phyloP scores from a whole-genome alignment of 1,284 basidiomycete genomes.

The Agroathelia rolfsii region DNA sequence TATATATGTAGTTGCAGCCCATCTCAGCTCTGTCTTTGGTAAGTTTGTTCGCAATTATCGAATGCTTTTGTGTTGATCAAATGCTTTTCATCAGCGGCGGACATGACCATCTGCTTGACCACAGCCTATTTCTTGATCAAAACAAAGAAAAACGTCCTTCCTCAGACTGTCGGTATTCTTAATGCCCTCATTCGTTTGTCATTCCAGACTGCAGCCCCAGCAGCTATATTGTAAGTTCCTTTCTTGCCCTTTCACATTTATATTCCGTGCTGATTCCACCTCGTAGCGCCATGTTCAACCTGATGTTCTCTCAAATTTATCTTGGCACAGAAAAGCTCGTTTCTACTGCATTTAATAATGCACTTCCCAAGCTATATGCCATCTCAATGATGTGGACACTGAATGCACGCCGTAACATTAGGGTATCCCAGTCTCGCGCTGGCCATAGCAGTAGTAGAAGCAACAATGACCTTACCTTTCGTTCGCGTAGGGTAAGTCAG shows the following conservation, averaged over 20 bases:
- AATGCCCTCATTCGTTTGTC: slow-evolving; percentile 24
- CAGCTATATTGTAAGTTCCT: slow-evolving; percentile 21
- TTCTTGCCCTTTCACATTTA: slow-evolving; percentile 6
- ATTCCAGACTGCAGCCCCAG: slow-evolving; percentile 25
- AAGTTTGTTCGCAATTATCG: too few relatives aligned
- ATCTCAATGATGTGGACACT: slow-evolving; percentile 14
- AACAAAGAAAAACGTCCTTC: slow-evolving; percentile 20
- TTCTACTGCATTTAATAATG: slow-evolving; percentile 18
- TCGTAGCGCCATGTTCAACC: slow-evolving; percentile 22
- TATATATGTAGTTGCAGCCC: slow-evolving; percentile 19
- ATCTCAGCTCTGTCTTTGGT: slow-evolving; percentile 24
- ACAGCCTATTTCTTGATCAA: slow-evolving; percentile 23
- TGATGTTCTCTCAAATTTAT: slow-evolving; percentile 25
- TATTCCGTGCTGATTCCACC: slow-evolving; percentile 4
- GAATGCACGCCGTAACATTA: slow-evolving; percentile 9
- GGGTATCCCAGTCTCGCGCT: too few relatives aligned
- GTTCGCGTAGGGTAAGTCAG: too few relatives aligned
- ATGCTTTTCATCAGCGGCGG: slow-evolving; percentile 16
- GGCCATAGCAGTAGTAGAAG: too few relatives aligned
- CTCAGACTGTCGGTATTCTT: slow-evolving; percentile 21
- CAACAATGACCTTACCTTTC: too few relatives aligned
- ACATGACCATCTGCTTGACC: slow-evolving; percentile 18
- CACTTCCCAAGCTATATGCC: slow-evolving; percentile 23
- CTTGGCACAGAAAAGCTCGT: slow-evolving; percentile 16
- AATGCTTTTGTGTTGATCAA: neutral